Conservation (phyloP, 1,284 basidiomycete genomes). For the Chiua sp. region DNA sequence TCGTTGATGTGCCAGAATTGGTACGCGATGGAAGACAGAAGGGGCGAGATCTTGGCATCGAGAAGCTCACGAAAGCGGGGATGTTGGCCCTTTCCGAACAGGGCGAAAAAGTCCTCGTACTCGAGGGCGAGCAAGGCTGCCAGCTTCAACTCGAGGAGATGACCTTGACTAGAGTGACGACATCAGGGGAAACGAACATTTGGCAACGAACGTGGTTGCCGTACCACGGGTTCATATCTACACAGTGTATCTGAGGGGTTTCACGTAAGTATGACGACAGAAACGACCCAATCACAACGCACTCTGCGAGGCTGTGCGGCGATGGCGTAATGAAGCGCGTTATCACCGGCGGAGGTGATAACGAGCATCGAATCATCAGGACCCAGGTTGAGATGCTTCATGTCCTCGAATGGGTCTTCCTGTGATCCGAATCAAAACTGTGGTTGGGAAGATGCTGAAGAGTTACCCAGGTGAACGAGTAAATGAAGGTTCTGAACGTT, state of each 20-base stretch:
- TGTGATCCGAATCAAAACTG: slow-evolving; percentile 25
- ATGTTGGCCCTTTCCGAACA: slow-evolving; percentile 77
- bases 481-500: slow-evolving; percentile 81
- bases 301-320: slow-evolving; percentile 62
- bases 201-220: slow-evolving; percentile 1
- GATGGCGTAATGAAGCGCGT: slow-evolving; percentile 83
- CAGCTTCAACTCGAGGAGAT: slow-evolving; percentile 82
- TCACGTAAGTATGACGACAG: neutral
- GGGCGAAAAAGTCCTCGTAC: slow-evolving; percentile 73
- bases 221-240: slow-evolving; percentile 72
- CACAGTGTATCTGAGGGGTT: slow-evolving; percentile 67
- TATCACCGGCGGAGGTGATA: slow-evolving; percentile 85
- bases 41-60: slow-evolving; percentile 71
- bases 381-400: slow-evolving; percentile 67
- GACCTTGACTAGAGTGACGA: slow-evolving; percentile 62
- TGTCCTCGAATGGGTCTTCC: slow-evolving; percentile 83
- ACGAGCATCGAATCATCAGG: slow-evolving; percentile 74
- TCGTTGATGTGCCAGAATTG: slow-evolving; percentile 81
- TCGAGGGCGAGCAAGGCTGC: slow-evolving; percentile 67
- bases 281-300: slow-evolving; percentile 12
- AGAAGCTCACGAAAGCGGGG: slow-evolving; percentile 68
- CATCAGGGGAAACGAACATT: slow-evolving; percentile 11
- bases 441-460: neutral
- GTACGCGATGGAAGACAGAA: slow-evolving; percentile 76
- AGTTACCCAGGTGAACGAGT: slow-evolving; percentile 71